Percentiles rank a stretch among this genome's conserved stretches.
phyloP scores from a whole-genome alignment of 2,329 filamentous ascomycete species.

The Harringtonia aguacate region DNA sequence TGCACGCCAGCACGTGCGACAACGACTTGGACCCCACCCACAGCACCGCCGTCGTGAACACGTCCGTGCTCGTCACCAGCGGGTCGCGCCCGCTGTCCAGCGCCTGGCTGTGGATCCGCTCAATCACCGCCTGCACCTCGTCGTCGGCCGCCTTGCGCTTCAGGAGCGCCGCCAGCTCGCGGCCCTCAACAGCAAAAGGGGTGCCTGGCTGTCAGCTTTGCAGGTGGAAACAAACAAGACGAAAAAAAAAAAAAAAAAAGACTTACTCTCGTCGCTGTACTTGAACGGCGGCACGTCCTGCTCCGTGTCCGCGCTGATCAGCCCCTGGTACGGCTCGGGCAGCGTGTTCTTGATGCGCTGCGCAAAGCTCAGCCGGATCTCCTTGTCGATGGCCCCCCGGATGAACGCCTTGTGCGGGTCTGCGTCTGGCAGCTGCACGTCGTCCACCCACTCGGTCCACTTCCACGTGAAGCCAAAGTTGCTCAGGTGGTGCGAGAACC shows the following conservation, averaged over 20 bases:
- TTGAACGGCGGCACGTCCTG: constrained; percentile 96
- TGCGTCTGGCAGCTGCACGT: constrained; percentile 64
- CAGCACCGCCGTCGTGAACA: constrained; percentile 87
- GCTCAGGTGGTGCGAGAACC: constrained; percentile 95
- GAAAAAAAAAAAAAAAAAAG: background rate
- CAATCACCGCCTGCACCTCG: constrained; percentile 73
- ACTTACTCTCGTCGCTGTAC: constrained; percentile 60
- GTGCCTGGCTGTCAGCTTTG: constrained; percentile 39
- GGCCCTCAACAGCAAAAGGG: constrained; percentile 77
- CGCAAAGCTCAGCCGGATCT: constrained; percentile 91
- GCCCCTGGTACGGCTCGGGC: constrained; percentile 69
- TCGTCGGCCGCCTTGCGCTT: constrained; percentile 77
- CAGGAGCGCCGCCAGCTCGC: constrained; percentile 67
- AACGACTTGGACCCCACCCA: constrained; percentile 91
- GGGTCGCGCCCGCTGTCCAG: constrained; percentile 58
- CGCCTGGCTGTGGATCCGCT: constrained; percentile 72
- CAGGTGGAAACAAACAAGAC: background rate
- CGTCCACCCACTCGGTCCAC: constrained; percentile 93
- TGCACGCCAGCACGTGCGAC: constrained; percentile 89
- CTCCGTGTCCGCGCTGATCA: constrained; percentile 82
- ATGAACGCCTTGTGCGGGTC: constrained; percentile 94
- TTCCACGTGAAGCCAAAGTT: constrained; percentile 99
- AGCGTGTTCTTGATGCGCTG: constrained; percentile 92
- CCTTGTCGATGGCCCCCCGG: constrained; percentile 81
- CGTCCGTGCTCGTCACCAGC: constrained; percentile 78